A percentile compares a stretch with the other conserved stretches of the same genome.
These are phyloP conservation scores for Butyriboletus appendiculatus DNA, from an alignment of 1,284 basidiomycete genomes.

Conservation along the genomic window DNA sequence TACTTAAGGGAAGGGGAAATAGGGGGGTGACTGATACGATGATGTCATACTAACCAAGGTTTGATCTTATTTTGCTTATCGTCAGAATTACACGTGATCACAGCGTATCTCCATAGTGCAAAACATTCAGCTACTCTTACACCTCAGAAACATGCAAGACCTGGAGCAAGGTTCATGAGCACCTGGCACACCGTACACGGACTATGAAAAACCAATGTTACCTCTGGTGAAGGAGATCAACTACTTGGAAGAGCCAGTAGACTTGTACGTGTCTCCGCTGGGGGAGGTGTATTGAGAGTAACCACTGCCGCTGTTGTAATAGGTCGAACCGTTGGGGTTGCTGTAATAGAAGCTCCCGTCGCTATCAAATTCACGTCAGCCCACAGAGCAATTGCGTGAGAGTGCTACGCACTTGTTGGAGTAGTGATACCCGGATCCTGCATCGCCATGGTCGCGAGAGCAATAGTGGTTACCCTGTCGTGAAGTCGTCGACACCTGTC, in stretches of 20 bases:
- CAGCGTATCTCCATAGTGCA: too few species aligned
- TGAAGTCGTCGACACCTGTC: not conserved
- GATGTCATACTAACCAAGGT: too few species aligned
- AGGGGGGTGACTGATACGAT: too few species aligned
- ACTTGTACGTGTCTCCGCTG: constrained; percentile 40
- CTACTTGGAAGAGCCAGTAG: constrained; percentile 27
- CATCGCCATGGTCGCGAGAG: constrained; percentile 44
- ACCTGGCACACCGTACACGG: too few species aligned
- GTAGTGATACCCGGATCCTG: constrained; percentile 54
- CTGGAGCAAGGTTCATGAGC: not conserved
- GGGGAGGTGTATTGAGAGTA: constrained; percentile 54
- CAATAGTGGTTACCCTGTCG: constrained; percentile 59
- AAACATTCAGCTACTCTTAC: not conserved
- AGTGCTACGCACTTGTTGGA: constrained; percentile 47
- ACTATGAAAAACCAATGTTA: not conserved
- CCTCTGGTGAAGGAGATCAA: not conserved
- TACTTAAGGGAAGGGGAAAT: too few species aligned
- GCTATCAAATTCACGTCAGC: constrained; percentile 29
- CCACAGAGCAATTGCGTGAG: not conserved
- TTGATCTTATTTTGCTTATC: not conserved
- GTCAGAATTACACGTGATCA: not conserved
- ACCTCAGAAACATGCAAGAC: not conserved
- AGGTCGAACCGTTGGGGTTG: constrained; percentile 61
- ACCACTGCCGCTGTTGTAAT: constrained; percentile 54
- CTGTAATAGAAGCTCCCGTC: constrained; percentile 61